phyloP scores from a whole-genome alignment of 1,284 basidiomycete species.

The Tylopilus sp. region DNA sequence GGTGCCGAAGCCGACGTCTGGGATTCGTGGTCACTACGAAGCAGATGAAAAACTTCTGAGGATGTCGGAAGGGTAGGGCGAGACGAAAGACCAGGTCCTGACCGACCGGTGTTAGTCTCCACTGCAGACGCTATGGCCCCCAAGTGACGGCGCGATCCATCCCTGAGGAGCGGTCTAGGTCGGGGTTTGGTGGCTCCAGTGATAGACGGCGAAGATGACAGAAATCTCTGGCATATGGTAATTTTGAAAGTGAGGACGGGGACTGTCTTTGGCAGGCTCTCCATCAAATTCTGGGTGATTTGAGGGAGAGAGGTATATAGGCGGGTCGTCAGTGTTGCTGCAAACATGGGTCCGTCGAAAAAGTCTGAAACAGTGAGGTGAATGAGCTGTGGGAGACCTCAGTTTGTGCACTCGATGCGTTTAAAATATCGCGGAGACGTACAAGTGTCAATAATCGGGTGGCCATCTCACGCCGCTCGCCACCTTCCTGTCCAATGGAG shows the following conservation, averaged over 20 bases:
- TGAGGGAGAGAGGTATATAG: constrained; percentile 39
- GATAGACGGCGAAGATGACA: constrained; percentile 28
- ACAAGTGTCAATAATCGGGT: constrained; percentile 52
- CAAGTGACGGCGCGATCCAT: constrained; percentile 16
- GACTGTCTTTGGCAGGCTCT: constrained; percentile 39
- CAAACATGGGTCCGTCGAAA: constrained; percentile 49
- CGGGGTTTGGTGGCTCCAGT: constrained; percentile 20
- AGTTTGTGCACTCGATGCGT: neutral
- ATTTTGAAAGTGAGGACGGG: constrained; percentile 47
- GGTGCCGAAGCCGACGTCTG: constrained; percentile 24
- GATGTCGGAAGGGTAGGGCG: constrained; percentile 14
- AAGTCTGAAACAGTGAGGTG: constrained; percentile 48
- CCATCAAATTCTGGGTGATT: constrained; percentile 39
- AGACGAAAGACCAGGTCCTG: constrained; percentile 16
- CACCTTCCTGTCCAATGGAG: constrained; percentile 45
- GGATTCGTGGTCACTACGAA: constrained; percentile 27
- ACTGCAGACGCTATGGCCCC: constrained; percentile 2
- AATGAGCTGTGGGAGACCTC: constrained; percentile 43
- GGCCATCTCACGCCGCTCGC: constrained; percentile 43
- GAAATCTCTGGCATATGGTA: constrained; percentile 44
- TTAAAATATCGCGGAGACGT: constrained; percentile 16
- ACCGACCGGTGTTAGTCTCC: constrained; percentile 12
- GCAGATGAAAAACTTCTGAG: constrained; percentile 18
- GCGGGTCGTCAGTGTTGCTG: constrained; percentile 45
- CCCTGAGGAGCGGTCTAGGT: constrained; percentile 37